phyloP scores from a whole-genome alignment of 2,329 filamentous ascomycete species.

The Colletotrichum coccodes region DNA sequence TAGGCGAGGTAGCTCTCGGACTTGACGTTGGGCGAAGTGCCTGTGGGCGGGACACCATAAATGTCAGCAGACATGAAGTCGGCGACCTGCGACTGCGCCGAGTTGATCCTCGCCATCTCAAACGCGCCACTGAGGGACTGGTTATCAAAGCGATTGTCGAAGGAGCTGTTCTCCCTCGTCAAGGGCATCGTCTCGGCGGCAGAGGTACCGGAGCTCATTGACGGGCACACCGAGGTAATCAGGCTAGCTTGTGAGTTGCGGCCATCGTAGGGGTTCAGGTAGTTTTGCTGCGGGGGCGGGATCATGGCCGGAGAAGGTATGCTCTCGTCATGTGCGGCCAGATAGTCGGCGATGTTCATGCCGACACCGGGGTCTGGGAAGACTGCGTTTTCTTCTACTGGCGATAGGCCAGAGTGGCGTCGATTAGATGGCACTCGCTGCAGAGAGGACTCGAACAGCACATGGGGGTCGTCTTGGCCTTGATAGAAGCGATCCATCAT shows the following conservation, averaged over 20 bases:
- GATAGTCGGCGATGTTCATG: constrained; percentile 50
- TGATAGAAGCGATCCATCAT: constrained; percentile 43
- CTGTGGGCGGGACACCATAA: constrained; percentile 29
- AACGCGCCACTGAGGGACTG: constrained; percentile 40
- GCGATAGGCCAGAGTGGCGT: constrained; percentile 40
- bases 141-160: constrained; percentile 41
- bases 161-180: constrained; percentile 55
- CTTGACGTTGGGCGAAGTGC: constrained; percentile 41
- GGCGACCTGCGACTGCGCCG: constrained; percentile 46
- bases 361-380: constrained; percentile 43
- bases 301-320: constrained; percentile 40
- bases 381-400: constrained; percentile 47
- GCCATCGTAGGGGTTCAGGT: constrained; percentile 36
- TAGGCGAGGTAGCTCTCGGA: constrained; percentile 45
- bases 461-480: constrained; percentile 44
- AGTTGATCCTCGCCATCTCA: constrained; percentile 51
- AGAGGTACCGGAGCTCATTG: constrained; percentile 53
- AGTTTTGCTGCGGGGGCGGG: constrained; percentile 33
- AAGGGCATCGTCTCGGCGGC: constrained; percentile 51
- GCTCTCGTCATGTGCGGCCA: constrained; percentile 43
- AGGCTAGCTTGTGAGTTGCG: constrained; percentile 36
- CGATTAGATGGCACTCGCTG: constrained; percentile 41
- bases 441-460: constrained; percentile 34
- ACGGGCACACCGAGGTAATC: constrained; percentile 51
- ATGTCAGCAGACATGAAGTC: constrained; percentile 39